phyloP scores from a whole-genome alignment of 805 yeast species.

The Maudiozyma bulderi region DNA sequence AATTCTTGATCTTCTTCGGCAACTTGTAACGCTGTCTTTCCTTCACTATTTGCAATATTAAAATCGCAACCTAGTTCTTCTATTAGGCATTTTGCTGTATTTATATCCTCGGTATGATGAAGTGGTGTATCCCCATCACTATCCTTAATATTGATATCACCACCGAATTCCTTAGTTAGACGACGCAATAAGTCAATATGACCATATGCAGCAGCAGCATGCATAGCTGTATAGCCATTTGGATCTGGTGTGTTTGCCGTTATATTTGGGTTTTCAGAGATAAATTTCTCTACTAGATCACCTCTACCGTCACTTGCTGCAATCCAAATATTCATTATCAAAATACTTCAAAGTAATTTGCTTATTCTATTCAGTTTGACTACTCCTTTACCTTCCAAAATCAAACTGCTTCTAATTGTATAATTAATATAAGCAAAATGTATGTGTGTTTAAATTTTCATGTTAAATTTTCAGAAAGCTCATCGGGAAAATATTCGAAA shows the following conservation, averaged over 20 bases:
- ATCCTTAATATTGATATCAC: slow-evolving; percentile 76
- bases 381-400: neutral
- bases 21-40: slow-evolving; percentile 61
- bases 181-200: slow-evolving; percentile 51
- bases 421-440: neutral
- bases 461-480: too few relatives aligned
- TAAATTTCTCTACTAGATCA: slow-evolving; percentile 44
- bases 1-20: slow-evolving; percentile 79
- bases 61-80: slow-evolving; percentile 62
- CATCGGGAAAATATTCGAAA: too few relatives aligned
- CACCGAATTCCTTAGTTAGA: slow-evolving; percentile 40
- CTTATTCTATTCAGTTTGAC: neutral
- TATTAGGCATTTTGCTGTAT: slow-evolving; percentile 55
- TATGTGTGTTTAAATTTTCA: too few relatives aligned
- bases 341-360: neutral
- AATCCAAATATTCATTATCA: slow-evolving; percentile 68
- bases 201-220: slow-evolving; percentile 94
- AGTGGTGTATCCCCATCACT: slow-evolving; percentile 91
- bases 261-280: slow-evolving; percentile 37
- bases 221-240: slow-evolving; percentile 93
- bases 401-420: too few relatives aligned
- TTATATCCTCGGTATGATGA: slow-evolving; percentile 74
- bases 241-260: slow-evolving; percentile 74
- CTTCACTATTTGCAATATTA: slow-evolving; percentile 57
- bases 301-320: slow-evolving; percentile 83